Percentiles rank a stretch among this genome's conserved stretches.
Evolutionary conservation across 2,329 filamentous ascomycete species (phyloP).

Genomic region (Aspergillus caelatus): DNA sequence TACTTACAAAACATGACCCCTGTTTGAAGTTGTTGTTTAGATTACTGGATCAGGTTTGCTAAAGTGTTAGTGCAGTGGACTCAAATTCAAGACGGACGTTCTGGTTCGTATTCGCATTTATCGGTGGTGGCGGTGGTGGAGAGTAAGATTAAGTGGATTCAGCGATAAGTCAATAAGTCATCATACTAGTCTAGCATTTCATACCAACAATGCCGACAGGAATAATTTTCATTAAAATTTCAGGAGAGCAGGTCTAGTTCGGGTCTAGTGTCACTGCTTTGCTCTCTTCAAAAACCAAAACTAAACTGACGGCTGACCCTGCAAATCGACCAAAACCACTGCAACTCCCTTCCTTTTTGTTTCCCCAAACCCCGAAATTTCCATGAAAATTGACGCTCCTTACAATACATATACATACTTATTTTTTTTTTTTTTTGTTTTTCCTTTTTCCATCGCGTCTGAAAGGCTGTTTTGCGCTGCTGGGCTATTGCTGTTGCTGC

Average conservation of each 20-base stretch:
- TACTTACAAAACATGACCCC: neutral
- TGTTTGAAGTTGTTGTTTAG: neutral
- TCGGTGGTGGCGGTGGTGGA: neutral
- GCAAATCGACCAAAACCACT: neutral
- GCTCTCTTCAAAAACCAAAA: neutral
- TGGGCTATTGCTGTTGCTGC: neutral
- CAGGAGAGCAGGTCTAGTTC: slow-evolving; percentile 1
- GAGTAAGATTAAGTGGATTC: slow-evolving; percentile 8
- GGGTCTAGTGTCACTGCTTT: neutral
- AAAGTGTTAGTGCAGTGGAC: neutral
- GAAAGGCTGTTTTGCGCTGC: neutral
- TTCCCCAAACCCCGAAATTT: neutral
- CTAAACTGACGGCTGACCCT: neutral
- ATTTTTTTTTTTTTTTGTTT: too few relatives aligned
- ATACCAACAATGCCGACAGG: slow-evolving; percentile 1
- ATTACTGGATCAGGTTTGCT: neutral
- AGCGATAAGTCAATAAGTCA: slow-evolving; percentile 2
- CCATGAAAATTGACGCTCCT: slow-evolving; percentile 4
- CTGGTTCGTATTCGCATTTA: slow-evolving; percentile 1
- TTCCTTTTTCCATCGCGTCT: neutral
- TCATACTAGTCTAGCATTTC: neutral
- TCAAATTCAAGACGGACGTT: neutral
- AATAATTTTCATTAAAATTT: slow-evolving; percentile 1
- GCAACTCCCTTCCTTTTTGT: neutral
- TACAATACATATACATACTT: neutral